Percentiles rank a stretch among this genome's conserved stretches.
phyloP scores from a whole-genome alignment of 306 rosid genomes.

The Ceratonia siliqua region DNA sequence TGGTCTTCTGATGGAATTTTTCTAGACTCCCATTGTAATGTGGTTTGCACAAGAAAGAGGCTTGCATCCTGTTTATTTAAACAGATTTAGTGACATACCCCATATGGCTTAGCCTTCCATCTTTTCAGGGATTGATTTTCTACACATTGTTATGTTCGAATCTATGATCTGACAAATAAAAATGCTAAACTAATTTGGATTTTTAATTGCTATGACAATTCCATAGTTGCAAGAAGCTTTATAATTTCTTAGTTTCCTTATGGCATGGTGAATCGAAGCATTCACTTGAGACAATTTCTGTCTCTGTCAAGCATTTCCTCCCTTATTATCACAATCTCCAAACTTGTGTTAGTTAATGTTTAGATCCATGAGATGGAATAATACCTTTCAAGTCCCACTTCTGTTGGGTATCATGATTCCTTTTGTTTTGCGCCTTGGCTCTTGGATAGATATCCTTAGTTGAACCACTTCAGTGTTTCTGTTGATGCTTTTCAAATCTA shows the following conservation, averaged over 20 bases:
- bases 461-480: slow-evolving; percentile 14
- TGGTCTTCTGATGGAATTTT: background rate
- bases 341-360: background rate
- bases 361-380: background rate
- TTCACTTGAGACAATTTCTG: background rate
- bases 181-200: background rate
- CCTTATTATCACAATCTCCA: background rate
- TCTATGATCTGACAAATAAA: background rate
- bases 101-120: background rate
- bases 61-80: background rate
- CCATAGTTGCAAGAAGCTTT: background rate
- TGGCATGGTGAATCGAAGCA: background rate
- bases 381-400: background rate
- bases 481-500: slow-evolving; percentile 19
- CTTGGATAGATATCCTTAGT: background rate
- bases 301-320: background rate
- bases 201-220: background rate
- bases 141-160: background rate
- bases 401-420: background rate
- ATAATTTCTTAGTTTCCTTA: background rate
- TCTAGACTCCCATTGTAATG: background rate
- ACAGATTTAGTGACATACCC: background rate
- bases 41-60: background rate
- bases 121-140: background rate
- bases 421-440: slow-evolving; percentile 12